These are phyloP conservation scores for Pichia norvegensis DNA, from an alignment of 1,139 yeast genomes.

Conservation along the genomic window DNA sequence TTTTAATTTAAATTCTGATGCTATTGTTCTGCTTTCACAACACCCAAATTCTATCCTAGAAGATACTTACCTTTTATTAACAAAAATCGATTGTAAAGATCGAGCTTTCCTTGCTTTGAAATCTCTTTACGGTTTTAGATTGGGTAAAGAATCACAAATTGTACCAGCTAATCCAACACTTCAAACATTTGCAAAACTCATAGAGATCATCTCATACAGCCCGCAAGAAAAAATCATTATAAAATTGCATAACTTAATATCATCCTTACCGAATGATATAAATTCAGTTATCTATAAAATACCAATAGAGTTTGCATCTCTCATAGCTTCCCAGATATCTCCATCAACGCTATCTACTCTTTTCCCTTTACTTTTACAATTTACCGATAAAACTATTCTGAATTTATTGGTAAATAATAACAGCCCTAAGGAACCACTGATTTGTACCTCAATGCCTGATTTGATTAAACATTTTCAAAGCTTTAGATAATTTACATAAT, in stretches of 20 bases:
- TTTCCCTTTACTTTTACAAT: neutral
- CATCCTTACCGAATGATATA: neutral
- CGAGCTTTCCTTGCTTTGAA: neutral
- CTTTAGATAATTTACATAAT: slow-evolving; percentile 29
- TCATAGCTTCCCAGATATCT: neutral
- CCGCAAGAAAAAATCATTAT: neutral
- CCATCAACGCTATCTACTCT: neutral
- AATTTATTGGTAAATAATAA: neutral
- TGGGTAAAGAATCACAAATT: neutral
- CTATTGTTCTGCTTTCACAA: neutral
- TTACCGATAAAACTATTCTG: neutral
- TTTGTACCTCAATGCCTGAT: neutral
- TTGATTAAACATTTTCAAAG: neutral
- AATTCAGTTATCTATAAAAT: neutral
- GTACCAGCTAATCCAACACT: neutral
- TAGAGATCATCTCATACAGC: neutral
- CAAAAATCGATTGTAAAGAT: neutral
- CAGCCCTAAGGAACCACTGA: neutral
- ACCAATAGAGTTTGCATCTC: neutral
- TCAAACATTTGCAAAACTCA: neutral
- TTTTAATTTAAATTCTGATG: neutral
- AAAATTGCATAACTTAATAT: neutral
- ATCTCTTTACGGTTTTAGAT: neutral
- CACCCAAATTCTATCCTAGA: neutral
- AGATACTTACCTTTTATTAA: neutral